Conservation (phyloP, 1,139 yeast species). For the Pichia terricola region DNA sequence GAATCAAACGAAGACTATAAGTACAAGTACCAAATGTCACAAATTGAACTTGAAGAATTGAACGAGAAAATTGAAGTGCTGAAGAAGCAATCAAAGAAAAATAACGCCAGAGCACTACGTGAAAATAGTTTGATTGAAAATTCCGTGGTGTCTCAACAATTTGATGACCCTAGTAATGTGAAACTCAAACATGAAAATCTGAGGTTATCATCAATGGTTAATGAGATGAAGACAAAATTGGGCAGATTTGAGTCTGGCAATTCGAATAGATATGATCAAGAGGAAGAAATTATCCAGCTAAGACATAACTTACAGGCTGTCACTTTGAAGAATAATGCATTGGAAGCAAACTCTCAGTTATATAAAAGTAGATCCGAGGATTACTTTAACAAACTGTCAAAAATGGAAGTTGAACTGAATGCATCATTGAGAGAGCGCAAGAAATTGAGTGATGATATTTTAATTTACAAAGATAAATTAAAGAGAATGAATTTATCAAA, state of each 20-base stretch:
- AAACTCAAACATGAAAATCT: constrained; percentile 28
- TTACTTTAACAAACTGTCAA: constrained; percentile 63
- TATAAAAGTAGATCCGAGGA: constrained; percentile 71
- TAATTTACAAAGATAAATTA: constrained; percentile 45
- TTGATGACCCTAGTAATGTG: not conserved
- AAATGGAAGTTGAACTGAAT: constrained; percentile 66
- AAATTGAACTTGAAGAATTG: constrained; percentile 18
- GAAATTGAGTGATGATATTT: constrained; percentile 44
- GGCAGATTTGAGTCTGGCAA: constrained; percentile 21
- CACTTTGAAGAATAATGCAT: constrained; percentile 40
- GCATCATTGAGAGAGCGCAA: constrained; percentile 56
- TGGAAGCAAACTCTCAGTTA: constrained; percentile 44
- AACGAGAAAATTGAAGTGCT: constrained; percentile 16
- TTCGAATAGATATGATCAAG: constrained; percentile 22
- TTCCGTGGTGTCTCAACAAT: not conserved
- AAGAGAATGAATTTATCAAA: constrained; percentile 50
- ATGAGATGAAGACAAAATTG: constrained; percentile 25
- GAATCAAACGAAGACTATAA: constrained; percentile 16
- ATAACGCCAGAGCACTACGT: not conserved
- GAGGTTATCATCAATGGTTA: constrained; percentile 24
- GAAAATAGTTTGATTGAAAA: constrained; percentile 6
- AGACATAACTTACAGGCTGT: constrained; percentile 46
- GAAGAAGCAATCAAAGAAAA: constrained; percentile 1
- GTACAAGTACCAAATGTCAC: constrained; percentile 20
- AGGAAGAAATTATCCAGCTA: constrained; percentile 31